These are phyloP conservation scores for Pseudogymnoascus sp. DNA, from an alignment of 2,329 filamentous ascomycete species.

Conservation along the genomic window DNA sequence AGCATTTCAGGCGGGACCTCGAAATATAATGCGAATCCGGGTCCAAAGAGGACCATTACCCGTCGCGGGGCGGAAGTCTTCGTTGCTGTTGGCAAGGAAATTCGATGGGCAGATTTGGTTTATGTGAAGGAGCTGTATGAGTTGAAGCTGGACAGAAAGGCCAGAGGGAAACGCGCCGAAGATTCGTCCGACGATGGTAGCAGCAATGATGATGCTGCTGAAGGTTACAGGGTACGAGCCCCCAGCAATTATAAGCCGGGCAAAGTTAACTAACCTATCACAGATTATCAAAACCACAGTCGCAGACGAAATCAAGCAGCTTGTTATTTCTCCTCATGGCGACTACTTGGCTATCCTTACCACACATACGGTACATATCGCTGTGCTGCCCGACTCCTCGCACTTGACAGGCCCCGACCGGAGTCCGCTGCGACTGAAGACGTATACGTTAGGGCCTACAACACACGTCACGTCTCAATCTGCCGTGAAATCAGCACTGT, in stretches of 20 bases:
- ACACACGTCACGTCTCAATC: conserved; percentile 83
- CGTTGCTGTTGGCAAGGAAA: conserved; percentile 77
- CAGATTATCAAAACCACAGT: conserved; percentile 71
- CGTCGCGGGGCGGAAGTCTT: conserved; percentile 81
- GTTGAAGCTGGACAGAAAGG: conserved; percentile 27
- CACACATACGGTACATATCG: conserved; percentile 79
- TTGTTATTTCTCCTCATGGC: conserved; percentile 73
- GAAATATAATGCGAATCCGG: conserved; percentile 31
- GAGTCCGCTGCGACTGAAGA: conserved; percentile 67
- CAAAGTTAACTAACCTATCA: conserved; percentile 14
- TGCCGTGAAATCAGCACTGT: conserved; percentile 71
- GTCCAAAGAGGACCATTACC: conserved; percentile 62
- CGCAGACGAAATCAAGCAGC: conserved; percentile 74
- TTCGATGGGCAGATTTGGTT: conserved; percentile 82
- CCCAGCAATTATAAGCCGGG: conserved; percentile 18
- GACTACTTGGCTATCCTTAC: conserved; percentile 81
- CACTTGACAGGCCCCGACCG: conserved; percentile 64
- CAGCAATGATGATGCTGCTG: conserved; percentile 23
- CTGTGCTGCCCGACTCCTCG: conserved; percentile 71
- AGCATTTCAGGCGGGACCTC: conserved; percentile 18
- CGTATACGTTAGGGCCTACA: conserved; percentile 85
- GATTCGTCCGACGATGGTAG: conserved; percentile 16
- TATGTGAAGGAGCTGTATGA: conserved; percentile 62
- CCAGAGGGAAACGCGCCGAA: conserved; percentile 22
- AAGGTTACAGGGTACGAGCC: conserved; percentile 39